Base-by-base conservation (phyloP, 2,329 filamentous ascomycete genomes). In the Colletotrichum endophyticum region DNA sequence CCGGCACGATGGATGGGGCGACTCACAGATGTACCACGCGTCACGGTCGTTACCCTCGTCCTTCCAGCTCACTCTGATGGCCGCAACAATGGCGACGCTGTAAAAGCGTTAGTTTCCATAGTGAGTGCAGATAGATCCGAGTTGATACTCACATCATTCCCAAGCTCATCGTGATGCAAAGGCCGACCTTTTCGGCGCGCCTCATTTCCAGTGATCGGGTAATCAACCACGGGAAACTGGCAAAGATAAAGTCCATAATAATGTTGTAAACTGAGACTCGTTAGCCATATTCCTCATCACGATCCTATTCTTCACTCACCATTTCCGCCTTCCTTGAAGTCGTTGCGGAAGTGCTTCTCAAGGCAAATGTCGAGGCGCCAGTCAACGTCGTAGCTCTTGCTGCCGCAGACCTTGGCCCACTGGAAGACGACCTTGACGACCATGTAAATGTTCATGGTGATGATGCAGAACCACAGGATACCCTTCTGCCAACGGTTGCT, bases 241-340 rank as follows among this genome's bases (percentile, higher is more conserved):
- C 82, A 39, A 84, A 79, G 9, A 78, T 59, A 25, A 83, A 81
- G 70, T 84, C 82, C 56, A 81, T 77, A 32, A 90, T 82, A 72
- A 90, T 87, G 79, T 90, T 90, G 80, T 89, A 89, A 7, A 88
- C 88, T 89, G 75, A 2, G 13, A 7, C 0, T 3, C 11, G 28
- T 75, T 22, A 72, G 73, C 22, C 30, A 25, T 13, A 1, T 13
- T 12, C 27, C 5, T 11, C 3, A 49, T 28, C 13, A 6, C 15
- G 3, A 4, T 27, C 2, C 1, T 0, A 1, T 8, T 8, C 4
- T 19, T 72, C 67, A 78, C 87, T 81, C 75, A 89, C 88, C 84
- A 77, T 90, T 90, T 39, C 89, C 89, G 11, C 86, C 88, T 70
- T 88, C 86, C 76, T 90, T 90, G 78, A 89, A 88, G 49, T 86